phyloP scores from a whole-genome alignment of 2,329 filamentous ascomycete species.

The Aspergillus nomiae region DNA sequence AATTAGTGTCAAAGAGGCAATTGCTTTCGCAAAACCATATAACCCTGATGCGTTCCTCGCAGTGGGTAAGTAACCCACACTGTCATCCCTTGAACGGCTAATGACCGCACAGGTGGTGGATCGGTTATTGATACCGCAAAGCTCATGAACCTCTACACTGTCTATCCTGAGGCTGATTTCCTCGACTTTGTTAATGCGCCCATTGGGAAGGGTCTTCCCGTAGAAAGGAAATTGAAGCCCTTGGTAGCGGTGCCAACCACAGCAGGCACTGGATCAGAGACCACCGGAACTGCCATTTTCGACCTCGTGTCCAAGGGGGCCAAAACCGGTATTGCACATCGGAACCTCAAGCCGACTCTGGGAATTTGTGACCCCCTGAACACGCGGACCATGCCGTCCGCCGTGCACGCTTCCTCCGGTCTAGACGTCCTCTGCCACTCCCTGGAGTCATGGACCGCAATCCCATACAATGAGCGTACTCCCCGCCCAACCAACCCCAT shows the following conservation, averaged over 20 bases:
- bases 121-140: constrained; percentile 98
- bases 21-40: constrained; percentile 80
- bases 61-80: constrained; percentile 59
- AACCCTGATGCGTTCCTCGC: constrained; percentile 87
- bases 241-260: constrained; percentile 84
- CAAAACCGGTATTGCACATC: constrained; percentile 94
- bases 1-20: constrained; percentile 78
- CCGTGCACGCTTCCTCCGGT: constrained; percentile 88
- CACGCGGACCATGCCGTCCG: constrained; percentile 91
- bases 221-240: constrained; percentile 70
- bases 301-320: constrained; percentile 86
- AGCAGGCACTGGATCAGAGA: constrained; percentile 87
- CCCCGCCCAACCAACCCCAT: constrained; percentile 89
- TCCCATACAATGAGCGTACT: constrained; percentile 83
- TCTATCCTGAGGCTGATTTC: constrained; percentile 89
- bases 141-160: constrained; percentile 94
- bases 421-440: constrained; percentile 94
- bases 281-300: constrained; percentile 97
- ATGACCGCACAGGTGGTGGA: constrained; percentile 60
- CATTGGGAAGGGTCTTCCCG: constrained; percentile 78
- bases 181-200: constrained; percentile 98
- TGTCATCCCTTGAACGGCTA: constrained; percentile 8
- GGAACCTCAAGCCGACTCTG: constrained; percentile 91
- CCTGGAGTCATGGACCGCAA: constrained; percentile 96
- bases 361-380: constrained; percentile 87